These are phyloP conservation scores for Fusarium tricinctum DNA, from an alignment of 2,329 filamentous ascomycete species.

Conservation along the genomic window DNA sequence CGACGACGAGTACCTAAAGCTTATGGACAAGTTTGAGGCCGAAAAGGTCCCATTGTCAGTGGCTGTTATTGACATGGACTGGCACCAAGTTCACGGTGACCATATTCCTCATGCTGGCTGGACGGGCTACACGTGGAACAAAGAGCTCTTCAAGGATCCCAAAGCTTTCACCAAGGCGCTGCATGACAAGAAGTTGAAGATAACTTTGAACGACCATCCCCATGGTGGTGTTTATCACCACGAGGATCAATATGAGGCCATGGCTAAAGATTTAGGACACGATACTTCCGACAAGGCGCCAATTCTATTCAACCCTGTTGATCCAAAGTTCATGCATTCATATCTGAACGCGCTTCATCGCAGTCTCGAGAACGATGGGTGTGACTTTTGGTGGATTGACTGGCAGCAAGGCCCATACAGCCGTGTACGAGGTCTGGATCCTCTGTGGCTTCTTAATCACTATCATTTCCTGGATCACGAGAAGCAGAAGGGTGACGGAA, in stretches of 20 bases:
- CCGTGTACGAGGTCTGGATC: constrained; percentile 71
- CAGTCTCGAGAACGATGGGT: constrained; percentile 67
- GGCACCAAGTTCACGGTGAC: constrained; percentile 69
- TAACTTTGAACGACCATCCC: constrained; percentile 73
- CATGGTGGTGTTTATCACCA: constrained; percentile 69
- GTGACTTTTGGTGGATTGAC: constrained; percentile 77
- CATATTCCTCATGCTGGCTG: constrained; percentile 60
- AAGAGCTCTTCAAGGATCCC: constrained; percentile 65
- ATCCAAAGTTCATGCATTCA: constrained; percentile 67
- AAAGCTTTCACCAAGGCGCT: constrained; percentile 64
- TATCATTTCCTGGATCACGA: constrained; percentile 71
- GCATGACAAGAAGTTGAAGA: constrained; percentile 65
- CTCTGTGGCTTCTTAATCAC: constrained; percentile 75
- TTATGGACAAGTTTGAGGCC: constrained; percentile 69
- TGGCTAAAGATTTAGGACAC: constrained; percentile 66
- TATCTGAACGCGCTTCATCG: constrained; percentile 71
- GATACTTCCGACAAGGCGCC: constrained; percentile 65
- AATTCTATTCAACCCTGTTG: constrained; percentile 69
- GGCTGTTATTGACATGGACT: constrained; percentile 76
- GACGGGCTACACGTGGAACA: constrained; percentile 73
- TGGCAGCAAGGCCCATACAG: constrained; percentile 72
- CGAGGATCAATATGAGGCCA: constrained; percentile 69
- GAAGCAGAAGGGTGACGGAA: constrained; percentile 49
- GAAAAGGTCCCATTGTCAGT: constrained; percentile 69
- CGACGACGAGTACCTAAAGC: constrained; percentile 66